A percentile compares a stretch with the other conserved stretches of the same genome.
Evolutionary conservation across 2,329 filamentous ascomycete genomes (phyloP).

Genomic region (Colletotrichum cordylinicola): DNA sequence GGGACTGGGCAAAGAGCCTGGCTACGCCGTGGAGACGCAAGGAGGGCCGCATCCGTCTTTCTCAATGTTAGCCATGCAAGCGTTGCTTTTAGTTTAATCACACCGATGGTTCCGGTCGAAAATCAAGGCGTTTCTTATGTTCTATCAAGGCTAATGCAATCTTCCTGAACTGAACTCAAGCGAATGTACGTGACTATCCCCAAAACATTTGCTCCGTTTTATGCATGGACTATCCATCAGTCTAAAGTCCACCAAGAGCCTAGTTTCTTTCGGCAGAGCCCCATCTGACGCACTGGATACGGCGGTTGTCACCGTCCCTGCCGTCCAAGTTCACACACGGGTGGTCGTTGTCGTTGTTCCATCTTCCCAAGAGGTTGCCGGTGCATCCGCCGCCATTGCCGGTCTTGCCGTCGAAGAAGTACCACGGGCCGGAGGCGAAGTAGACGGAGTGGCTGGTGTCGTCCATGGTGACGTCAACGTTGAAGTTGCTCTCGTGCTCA

Average conservation of each 20-base stretch:
- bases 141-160: background rate
- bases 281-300: background rate
- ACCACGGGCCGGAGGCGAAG: constrained; percentile 8
- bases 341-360: background rate
- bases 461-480: constrained; percentile 2
- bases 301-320: background rate
- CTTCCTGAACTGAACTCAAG: background rate
- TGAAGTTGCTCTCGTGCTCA: constrained; percentile 9
- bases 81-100: background rate
- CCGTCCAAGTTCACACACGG: constrained; percentile 1
- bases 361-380: background rate
- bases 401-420: background rate
- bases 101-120: background rate
- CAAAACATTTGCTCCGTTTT: background rate
- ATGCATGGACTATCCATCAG: background rate
- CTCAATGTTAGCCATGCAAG: background rate
- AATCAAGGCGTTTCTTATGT: background rate
- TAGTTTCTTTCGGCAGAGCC: background rate
- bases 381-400: background rate
- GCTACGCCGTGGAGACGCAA: background rate
- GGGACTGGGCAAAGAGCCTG: constrained; percentile 9
- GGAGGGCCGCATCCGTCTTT: background rate
- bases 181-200: background rate
- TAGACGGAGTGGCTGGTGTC: constrained; percentile 8
- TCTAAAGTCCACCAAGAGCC: background rate